Conservation (phyloP, 176 grass and related monocot species). For the Avena eriantha region DNA sequence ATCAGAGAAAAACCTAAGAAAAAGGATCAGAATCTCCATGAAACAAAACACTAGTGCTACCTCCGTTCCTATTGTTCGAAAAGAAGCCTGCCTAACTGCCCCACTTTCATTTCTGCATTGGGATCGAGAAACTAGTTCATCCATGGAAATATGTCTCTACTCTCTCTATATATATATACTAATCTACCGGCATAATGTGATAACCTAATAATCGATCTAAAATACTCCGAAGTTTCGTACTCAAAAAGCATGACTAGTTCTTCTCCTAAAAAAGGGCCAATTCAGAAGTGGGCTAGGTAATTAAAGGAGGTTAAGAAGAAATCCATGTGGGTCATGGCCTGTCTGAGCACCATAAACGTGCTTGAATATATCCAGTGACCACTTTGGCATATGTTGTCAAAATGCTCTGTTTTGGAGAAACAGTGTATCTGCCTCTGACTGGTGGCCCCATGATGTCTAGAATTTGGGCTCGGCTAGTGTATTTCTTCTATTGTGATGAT, state of each 20-base stretch:
- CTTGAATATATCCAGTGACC: slow-evolving; percentile 52
- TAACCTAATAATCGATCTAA: neutral
- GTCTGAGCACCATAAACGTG: slow-evolving; percentile 51
- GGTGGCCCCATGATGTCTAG: neutral
- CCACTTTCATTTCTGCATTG: neutral
- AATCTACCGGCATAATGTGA: neutral
- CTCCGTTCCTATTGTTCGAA: neutral
- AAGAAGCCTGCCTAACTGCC: neutral
- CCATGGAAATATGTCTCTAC: neutral
- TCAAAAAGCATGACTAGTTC: slow-evolving; percentile 2
- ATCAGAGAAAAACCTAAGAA: neutral
- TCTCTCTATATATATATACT: neutral
- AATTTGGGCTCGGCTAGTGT: neutral
- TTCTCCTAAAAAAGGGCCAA: slow-evolving; percentile 24
- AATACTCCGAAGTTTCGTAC: neutral
- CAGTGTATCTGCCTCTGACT: neutral
- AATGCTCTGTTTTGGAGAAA: slow-evolving; percentile 15
- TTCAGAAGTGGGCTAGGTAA: neutral
- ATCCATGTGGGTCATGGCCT: slow-evolving; percentile 22
- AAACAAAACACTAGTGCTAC: neutral
- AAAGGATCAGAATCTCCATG: slow-evolving; percentile 12
- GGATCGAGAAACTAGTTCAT: neutral
- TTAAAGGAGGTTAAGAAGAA: slow-evolving; percentile 38
- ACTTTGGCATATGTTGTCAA: slow-evolving; percentile 34
- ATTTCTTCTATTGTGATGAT: slow-evolving; percentile 9